Evolutionary conservation across 2,329 filamentous ascomycete genomes (phyloP).

Genomic region (Trichophyton benhamiae): DNA sequence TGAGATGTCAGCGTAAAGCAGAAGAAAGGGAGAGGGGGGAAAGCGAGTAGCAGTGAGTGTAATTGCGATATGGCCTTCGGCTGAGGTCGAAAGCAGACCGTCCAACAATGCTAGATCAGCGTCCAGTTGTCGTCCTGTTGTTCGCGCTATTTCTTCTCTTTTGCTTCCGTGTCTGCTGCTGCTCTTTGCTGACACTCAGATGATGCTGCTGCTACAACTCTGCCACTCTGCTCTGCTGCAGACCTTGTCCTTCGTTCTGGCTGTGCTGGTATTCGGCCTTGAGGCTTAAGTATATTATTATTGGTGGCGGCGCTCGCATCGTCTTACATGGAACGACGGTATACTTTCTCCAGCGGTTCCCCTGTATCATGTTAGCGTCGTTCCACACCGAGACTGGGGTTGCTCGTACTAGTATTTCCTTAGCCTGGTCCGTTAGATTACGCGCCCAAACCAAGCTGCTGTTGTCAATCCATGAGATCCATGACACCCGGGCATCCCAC

Average conservation of each 20-base stretch:
- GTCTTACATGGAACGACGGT: slow-evolving; percentile 1
- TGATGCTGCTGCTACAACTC: background rate
- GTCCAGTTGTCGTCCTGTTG: background rate
- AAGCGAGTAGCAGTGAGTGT: background rate
- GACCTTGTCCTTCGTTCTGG: slow-evolving; percentile 1
- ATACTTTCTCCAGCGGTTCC: slow-evolving; percentile 4
- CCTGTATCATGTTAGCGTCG: slow-evolving; percentile 3
- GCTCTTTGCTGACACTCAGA: background rate
- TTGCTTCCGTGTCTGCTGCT: background rate
- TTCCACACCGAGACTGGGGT: slow-evolving; percentile 1
- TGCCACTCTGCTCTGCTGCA: background rate
- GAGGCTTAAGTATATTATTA: slow-evolving; percentile 5
- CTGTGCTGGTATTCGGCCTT: slow-evolving; percentile 4
- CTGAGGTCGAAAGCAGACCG: background rate
- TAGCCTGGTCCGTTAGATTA: background rate
- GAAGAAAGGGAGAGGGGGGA: background rate
- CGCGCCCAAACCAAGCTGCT: background rate
- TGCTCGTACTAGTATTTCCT: slow-evolving; percentile 3
- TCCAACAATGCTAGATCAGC: background rate
- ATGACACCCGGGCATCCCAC: background rate
- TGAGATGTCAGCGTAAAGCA: background rate
- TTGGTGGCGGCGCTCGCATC: slow-evolving; percentile 4
- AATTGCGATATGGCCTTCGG: slow-evolving; percentile 1
- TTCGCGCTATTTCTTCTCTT: background rate
- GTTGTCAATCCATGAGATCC: background rate